Base-by-base conservation (phyloP, 331 rosid genomes). In the Phaseolus coccineus region DNA sequence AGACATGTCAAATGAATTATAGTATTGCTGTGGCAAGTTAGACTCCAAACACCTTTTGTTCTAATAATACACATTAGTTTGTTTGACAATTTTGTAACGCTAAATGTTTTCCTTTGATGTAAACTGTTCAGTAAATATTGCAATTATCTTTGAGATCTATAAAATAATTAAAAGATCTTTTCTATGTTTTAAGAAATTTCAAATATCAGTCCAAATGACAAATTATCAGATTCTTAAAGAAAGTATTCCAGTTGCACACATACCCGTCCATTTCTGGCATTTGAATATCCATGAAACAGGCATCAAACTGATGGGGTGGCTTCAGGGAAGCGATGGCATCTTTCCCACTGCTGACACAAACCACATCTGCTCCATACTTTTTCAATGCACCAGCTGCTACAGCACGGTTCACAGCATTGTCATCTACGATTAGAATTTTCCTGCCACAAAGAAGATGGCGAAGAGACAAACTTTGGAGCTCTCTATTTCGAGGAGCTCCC, bases 181-280 rank as follows among this genome's bases (percentile, higher is more conserved):
- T 12, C 50, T 27, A 22, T 64, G 37, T 40, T 56, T 24, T 9
- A 48, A 62, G 57, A 79, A 71, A 79, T 52, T 47, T 51, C 13
- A 25, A 72, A 11, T 19, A 57, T 62, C 6, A 73, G 39, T 63
- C 11, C 76, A 65, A 37, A 42, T 11, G 16, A 74, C 57, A 79
- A 46, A 66, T 44, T 27, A 39, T 19, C 53, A 73, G 50, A 52
- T n/a, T 42, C 37, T 27, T 58, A 48, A 73, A 65, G 63, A 22
- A 69, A 58, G 42, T 46, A 40, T 58, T 79, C 13, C 4, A 19
- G 70, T 3, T 66, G 81, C 85, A 58, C 59, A 81, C 85, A 47
- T 76, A 81, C 85, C 85, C 85, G n/a, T 81, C 85, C 81, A 81
- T 81, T 81, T 81, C 85, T n/a, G 85, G 85, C 85, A 81, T 81